Conservation (phyloP, 371 early-diverging fungal species). For the Mortierella sp. region DNA sequence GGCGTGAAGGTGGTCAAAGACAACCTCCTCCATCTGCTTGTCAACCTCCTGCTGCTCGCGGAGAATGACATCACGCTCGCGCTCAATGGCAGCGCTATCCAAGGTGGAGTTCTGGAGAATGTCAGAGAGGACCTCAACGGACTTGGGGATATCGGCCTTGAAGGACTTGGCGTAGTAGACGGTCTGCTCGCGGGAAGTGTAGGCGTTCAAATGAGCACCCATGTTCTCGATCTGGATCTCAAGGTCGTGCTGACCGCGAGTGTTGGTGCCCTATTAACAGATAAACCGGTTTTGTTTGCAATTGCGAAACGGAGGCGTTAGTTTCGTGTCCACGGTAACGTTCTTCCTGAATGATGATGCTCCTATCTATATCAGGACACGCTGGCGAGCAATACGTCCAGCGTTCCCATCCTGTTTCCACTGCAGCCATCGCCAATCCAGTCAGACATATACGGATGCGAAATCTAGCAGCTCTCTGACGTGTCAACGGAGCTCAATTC, state of each 20-base stretch:
- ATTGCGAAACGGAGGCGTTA: background rate
- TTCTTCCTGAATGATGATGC: background rate
- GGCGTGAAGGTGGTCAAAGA: constrained; percentile 95
- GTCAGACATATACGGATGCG: background rate
- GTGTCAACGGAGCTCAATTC: background rate
- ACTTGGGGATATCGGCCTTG: constrained; percentile 85
- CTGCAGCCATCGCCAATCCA: background rate
- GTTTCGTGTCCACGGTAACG: background rate
- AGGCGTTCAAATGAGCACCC: constrained; percentile 98
- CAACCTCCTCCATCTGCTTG: constrained; percentile 96
- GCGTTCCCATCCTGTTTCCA: background rate
- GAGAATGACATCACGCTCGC: constrained; percentile 95
- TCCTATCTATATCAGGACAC: background rate
- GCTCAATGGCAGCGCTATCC: constrained; percentile 87
- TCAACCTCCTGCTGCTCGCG: constrained; percentile 97
- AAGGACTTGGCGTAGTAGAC: constrained; percentile 97
- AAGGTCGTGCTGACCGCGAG: constrained; percentile 89
- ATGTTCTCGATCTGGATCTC: constrained; percentile 97
- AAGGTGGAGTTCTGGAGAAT: constrained; percentile 94
- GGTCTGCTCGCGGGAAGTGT: constrained; percentile 98
- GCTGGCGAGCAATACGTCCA: background rate
- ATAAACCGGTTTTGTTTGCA: background rate
- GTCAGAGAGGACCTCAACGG: constrained; percentile 95
- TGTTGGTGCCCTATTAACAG: constrained; percentile 82
- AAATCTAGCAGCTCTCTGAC: background rate